Evolutionary conservation across 192 early-diverging fungal species (phyloP), one percentile per base, ranked within the genome.

Genomic region (Gamsiella multidivaricata): DNA sequence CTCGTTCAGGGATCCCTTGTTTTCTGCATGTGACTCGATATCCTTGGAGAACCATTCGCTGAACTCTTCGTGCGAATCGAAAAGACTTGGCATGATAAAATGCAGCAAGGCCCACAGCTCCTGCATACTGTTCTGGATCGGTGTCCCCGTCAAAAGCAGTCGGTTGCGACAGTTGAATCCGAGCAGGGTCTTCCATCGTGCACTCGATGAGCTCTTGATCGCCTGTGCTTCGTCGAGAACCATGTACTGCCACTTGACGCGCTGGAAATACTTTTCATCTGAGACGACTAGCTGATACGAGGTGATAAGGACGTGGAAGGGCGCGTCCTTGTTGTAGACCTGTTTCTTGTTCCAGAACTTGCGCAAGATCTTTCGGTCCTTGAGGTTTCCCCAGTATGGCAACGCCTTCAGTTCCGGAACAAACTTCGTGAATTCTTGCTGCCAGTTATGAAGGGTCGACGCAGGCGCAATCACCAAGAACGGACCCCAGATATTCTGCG

Each of bases 171-270:
- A 93, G 65, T 93, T 90, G 80, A 96, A 92, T 22, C 88, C 88
- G 33, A 95, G 88, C 43, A 96, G 64, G 17, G 89, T 90, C 62
- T 95, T 92, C 94, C 95, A 97, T 29, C 94, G 89, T n/a, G 90
- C 87, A 80, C 89, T 86, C 12, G 91, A 82, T n/a, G 93, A 95
- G 66, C 89, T 93, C 80, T 97, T 97, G 81, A 97, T 97, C 7
- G 93, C 92, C 76, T 97, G 95, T 8, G 95, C 95, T 81, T 97
- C 95, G 78, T 97, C 95, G 33, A 97, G 84, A 32, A 97, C 88
- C 94, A 97, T 95, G 68, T 97, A 97, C 84, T 95, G 94, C 96
- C 96, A 97, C 80, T 92, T 91, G 56, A 94, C 89, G 25, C 94
- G 83, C 56, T 89, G 87, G 49, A 97, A 88, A 65, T 95, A 91